These are phyloP conservation scores for Amorphotheca resinae DNA, from an alignment of 495 filamentous ascomycete genomes.

Conservation along the genomic window DNA sequence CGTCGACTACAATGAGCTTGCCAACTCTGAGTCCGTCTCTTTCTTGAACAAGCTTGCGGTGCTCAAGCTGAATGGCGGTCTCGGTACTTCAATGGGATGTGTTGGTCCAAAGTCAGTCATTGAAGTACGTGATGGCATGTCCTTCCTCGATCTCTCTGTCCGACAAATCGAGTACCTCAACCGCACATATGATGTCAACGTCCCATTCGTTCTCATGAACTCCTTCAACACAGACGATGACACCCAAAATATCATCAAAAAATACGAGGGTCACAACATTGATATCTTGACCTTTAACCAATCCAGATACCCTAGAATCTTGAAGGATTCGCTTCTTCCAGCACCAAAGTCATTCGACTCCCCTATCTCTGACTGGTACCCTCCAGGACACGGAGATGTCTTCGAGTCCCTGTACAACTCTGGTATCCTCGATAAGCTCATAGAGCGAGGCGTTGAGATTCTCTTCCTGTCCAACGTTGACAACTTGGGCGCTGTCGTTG, in stretches of 20 bases:
- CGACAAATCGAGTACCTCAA: constrained; percentile 99
- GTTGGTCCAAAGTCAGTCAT: constrained; percentile 99
- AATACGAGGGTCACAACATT: constrained; percentile 99
- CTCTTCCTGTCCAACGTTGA: constrained; percentile 99
- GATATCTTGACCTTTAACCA: constrained; percentile 99
- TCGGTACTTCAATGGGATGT: constrained; percentile 99
- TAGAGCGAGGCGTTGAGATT: constrained; percentile 88
- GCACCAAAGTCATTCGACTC: constrained; percentile 86
- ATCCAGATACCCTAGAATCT: constrained; percentile 91
- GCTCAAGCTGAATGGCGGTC: constrained; percentile 97
- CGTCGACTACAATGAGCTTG: constrained; percentile 78
- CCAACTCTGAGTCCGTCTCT: constrained; percentile 73
- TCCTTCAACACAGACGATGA: constrained; percentile 99
- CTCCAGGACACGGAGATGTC: constrained; percentile 97
- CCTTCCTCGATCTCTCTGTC: constrained; percentile 97
- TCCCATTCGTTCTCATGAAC: constrained; percentile 99
- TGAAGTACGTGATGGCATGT: constrained; percentile 99
- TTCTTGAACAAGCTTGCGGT: constrained; percentile 97
- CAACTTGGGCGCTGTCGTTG: constrained; percentile 95
- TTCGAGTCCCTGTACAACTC: constrained; percentile 99
- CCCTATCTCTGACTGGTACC: constrained; percentile 93
- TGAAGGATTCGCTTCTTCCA: constrained; percentile 94
- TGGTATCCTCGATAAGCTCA: constrained; percentile 90
- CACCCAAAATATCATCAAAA: constrained; percentile 98
- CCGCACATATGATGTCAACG: constrained; percentile 92